Evolutionary conservation across 768 basidiomycete genomes (phyloP).

Genomic region (Mycena haematopus): DNA sequence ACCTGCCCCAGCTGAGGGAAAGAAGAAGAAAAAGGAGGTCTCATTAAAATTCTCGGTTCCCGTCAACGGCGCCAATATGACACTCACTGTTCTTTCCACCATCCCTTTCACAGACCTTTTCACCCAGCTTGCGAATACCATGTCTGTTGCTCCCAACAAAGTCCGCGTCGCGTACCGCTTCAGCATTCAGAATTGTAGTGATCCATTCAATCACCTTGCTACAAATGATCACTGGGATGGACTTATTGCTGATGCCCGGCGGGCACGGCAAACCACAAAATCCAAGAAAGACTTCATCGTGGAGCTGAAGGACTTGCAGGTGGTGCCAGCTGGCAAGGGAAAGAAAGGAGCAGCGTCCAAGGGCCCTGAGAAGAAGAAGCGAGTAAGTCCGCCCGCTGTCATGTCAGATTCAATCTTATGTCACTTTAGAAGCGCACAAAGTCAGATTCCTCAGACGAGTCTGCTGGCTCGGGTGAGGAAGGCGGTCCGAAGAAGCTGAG

Average conservation of each 20-base stretch:
- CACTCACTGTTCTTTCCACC: background rate
- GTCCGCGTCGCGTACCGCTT: conserved; percentile 9
- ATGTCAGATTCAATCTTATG: background rate
- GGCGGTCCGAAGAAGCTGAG: background rate
- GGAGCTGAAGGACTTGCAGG: background rate
- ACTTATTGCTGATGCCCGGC: background rate
- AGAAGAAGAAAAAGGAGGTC: no score
- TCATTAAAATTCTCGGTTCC: conserved; percentile 11
- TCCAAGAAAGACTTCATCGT: conserved; percentile 7
- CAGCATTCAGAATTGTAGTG: background rate
- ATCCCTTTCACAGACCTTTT: background rate
- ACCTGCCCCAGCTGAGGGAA: no score
- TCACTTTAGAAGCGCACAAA: background rate
- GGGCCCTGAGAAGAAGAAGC: background rate
- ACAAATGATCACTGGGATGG: background rate
- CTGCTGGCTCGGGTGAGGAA: background rate
- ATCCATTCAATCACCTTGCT: background rate
- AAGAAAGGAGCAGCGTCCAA: background rate
- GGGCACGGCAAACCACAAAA: background rate
- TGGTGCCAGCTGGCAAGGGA: background rate
- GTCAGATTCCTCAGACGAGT: background rate
- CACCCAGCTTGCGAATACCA: background rate
- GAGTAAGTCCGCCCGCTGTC: background rate
- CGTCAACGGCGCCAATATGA: background rate
- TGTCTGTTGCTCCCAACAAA: background rate